These are phyloP conservation scores for Aspergillus pseudoterreus DNA, from an alignment of 2,329 filamentous ascomycete genomes.

Conservation along the genomic window DNA sequence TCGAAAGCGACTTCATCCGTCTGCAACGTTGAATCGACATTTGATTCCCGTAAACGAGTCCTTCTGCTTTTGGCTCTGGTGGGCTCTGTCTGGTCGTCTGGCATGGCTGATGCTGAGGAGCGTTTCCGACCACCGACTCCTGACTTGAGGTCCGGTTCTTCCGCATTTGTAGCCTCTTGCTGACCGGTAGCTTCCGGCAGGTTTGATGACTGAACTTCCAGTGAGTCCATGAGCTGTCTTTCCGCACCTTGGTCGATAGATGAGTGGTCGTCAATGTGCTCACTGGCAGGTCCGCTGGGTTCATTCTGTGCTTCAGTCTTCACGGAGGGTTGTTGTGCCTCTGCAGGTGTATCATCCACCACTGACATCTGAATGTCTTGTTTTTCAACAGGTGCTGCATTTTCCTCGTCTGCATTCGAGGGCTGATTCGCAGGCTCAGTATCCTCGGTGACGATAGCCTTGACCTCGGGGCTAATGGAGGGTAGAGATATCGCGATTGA, in stretches of 20 bases:
- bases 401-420: conserved; percentile 8
- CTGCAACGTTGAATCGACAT: conserved; percentile 44
- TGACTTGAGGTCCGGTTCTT: conserved; percentile 34
- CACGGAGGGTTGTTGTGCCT: conserved; percentile 6
- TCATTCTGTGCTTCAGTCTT: conserved; percentile 12
- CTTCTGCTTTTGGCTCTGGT: conserved; percentile 58
- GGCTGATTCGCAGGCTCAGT: conserved; percentile 12
- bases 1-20: conserved; percentile 50
- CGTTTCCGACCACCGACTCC: conserved; percentile 52
- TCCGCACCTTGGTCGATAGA: conserved; percentile 34
- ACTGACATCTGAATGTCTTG: conserved; percentile 17
- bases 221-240: conserved; percentile 34
- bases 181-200: conserved; percentile 16
- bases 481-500: conserved; percentile 42
- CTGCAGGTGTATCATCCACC: conserved; percentile 11
- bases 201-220: conserved; percentile 28
- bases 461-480: conserved; percentile 20
- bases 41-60: conserved; percentile 57
- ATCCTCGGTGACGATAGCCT: conserved; percentile 13
- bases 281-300: conserved; percentile 1
- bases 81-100: conserved; percentile 56
- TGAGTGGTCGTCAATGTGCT: conserved; percentile 29
- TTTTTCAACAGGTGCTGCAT: conserved; percentile 5
- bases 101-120: conserved; percentile 57
- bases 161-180: conserved; percentile 20